These are phyloP conservation scores for Saposhnikovia divaricata DNA, from an alignment of 129 eudicot genomes.

Conservation along the genomic window DNA sequence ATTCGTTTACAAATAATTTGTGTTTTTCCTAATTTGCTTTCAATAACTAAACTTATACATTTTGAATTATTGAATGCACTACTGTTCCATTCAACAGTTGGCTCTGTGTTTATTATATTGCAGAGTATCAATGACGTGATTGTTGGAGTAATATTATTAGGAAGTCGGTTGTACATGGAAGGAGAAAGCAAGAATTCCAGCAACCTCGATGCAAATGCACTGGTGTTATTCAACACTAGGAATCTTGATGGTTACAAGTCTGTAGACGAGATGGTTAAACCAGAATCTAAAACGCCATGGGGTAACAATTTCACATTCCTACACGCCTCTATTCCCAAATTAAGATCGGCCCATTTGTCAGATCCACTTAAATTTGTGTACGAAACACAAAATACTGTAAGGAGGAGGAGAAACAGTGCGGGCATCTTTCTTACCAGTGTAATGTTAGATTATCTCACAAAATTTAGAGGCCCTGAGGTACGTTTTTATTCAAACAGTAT, in stretches of 20 bases:
- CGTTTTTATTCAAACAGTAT: neutral
- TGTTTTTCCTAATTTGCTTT: too few relatives aligned
- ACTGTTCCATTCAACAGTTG: too few relatives aligned
- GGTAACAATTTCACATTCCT: neutral
- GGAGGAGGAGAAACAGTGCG: constrained; percentile 10
- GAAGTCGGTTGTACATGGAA: neutral
- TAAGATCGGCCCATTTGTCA: neutral
- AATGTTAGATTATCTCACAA: neutral
- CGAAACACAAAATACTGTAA: constrained; percentile 5
- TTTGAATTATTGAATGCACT: too few relatives aligned
- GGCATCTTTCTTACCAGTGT: constrained; percentile 16
- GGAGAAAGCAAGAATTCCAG: neutral
- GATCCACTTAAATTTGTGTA: constrained; percentile 12
- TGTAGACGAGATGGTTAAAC: neutral
- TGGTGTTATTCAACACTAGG: neutral
- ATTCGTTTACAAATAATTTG: too few relatives aligned
- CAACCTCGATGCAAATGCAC: neutral
- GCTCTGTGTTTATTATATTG: too few relatives aligned
- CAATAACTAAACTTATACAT: too few relatives aligned
- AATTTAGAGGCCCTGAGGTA: neutral
- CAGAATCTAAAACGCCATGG: neutral
- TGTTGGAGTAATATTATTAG: neutral
- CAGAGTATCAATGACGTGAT: neutral
- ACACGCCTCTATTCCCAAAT: neutral
- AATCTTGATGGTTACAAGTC: neutral